Percentiles rank a stretch among this genome's conserved stretches.
phyloP scores from a whole-genome alignment of 1,284 basidiomycete genomes.

The Rugosomyces carneus region DNA sequence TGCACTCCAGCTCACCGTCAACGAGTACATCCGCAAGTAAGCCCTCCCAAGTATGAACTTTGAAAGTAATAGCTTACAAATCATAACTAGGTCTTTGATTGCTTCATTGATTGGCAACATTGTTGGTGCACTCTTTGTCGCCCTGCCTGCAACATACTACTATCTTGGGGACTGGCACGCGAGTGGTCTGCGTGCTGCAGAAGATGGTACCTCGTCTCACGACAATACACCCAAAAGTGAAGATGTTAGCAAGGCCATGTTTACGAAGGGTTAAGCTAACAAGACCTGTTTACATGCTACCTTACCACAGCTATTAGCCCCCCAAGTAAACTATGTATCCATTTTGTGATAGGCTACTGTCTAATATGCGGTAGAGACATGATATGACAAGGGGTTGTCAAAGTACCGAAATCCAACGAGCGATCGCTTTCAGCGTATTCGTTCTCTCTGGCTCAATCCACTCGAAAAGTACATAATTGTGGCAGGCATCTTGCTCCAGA shows the following conservation, averaged over 20 bases:
- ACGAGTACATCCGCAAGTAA: slow-evolving; percentile 14
- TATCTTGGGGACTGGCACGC: slow-evolving; percentile 44
- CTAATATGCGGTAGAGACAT: too few species aligned
- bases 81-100: slow-evolving; percentile 12
- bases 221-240: neutral
- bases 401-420: slow-evolving; percentile 35
- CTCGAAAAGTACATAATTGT: slow-evolving; percentile 44
- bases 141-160: slow-evolving; percentile 53
- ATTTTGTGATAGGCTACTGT: too few species aligned
- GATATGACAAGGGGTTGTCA: neutral
- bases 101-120: slow-evolving; percentile 58
- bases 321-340: neutral
- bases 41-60: neutral
- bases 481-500: slow-evolving; percentile 45
- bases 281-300: neutral
- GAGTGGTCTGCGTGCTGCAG: slow-evolving; percentile 32
- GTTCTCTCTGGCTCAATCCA: slow-evolving; percentile 54
- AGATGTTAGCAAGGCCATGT: neutral
- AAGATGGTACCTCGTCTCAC: slow-evolving; percentile 17
- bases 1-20: slow-evolving; percentile 11
- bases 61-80: neutral
- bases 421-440: slow-evolving; percentile 39
- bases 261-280: neutral
- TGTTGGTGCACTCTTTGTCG: slow-evolving; percentile 59
- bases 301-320: neutral